phyloP scores from a whole-genome alignment of 164 flowering plant species.

The Buxus sempervirens region DNA sequence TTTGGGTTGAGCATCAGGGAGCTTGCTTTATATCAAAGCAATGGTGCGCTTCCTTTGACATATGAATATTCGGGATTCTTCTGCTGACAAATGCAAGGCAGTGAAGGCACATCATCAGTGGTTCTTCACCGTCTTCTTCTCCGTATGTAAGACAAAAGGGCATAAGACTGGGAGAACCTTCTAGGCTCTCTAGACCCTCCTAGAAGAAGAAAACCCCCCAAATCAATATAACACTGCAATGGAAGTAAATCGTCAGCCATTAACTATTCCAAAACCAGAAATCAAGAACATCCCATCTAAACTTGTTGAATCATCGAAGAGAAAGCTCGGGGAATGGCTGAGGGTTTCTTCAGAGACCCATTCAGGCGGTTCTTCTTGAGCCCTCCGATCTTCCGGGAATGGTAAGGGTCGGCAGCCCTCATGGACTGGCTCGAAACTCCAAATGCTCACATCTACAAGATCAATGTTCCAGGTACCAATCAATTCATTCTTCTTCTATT shows the following conservation, averaged over 20 bases:
- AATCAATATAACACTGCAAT: too few relatives aligned
- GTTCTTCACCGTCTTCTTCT: too few relatives aligned
- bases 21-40: too few relatives aligned
- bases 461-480: conserved; percentile 71
- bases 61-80: too few relatives aligned
- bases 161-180: not conserved
- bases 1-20: too few relatives aligned
- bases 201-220: not conserved
- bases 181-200: not conserved
- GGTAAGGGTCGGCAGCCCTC: conserved; percentile 47
- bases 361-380: conserved; percentile 40
- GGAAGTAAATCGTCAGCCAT: too few relatives aligned
- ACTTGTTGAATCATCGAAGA: not conserved
- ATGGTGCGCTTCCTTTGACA: too few relatives aligned
- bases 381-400: conserved; percentile 35
- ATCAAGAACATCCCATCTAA: not conserved
- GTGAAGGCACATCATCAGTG: too few relatives aligned
- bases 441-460: conserved; percentile 55
- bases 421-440: conserved; percentile 86
- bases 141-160: not conserved
- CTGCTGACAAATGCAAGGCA: too few relatives aligned
- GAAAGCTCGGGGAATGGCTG: conserved; percentile 31
- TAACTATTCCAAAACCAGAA: not conserved
- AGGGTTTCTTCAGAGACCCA: conserved; percentile 40
- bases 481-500: too few relatives aligned